Percentiles rank a stretch among this genome's conserved stretches.
These are phyloP conservation scores for Mortierella sp. DNA, from an alignment of 371 early-diverging fungal species.

Conservation along the genomic window DNA sequence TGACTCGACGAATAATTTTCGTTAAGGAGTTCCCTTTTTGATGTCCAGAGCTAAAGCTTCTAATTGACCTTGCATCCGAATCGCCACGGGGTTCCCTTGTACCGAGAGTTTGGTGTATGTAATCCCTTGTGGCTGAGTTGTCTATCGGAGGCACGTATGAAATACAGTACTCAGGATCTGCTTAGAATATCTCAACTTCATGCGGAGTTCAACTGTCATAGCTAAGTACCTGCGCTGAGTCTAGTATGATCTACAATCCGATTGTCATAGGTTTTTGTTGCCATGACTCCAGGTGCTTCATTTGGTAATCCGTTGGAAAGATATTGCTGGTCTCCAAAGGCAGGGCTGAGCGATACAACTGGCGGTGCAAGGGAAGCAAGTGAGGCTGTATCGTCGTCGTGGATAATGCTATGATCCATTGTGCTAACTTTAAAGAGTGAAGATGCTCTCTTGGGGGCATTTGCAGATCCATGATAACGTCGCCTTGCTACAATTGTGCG, in stretches of 20 bases:
- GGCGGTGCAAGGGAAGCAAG: constrained; percentile 53
- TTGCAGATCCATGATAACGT: constrained; percentile 1
- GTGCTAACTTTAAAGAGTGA: constrained; percentile 56
- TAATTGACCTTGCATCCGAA: constrained; percentile 67
- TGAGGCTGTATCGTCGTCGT: constrained; percentile 45
- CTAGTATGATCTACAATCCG: constrained; percentile 20
- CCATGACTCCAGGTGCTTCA: constrained; percentile 7
- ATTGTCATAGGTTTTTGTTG: constrained; percentile 3
- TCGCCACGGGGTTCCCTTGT: constrained; percentile 61
- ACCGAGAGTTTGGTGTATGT: constrained; percentile 53
- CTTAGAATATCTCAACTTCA: constrained; percentile 36
- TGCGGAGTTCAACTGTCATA: not conserved
- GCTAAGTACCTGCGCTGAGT: constrained; percentile 27
- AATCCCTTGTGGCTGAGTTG: constrained; percentile 37
- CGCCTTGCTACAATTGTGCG: constrained; percentile 13
- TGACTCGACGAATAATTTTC: constrained; percentile 65
- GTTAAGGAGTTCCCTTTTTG: constrained; percentile 70
- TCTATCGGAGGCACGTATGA: constrained; percentile 15
- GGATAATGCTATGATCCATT: constrained; percentile 50
- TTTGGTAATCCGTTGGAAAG: constrained; percentile 6
- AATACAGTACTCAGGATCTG: constrained; percentile 16
- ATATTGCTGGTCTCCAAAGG: constrained; percentile 43
- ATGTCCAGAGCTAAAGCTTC: constrained; percentile 64
- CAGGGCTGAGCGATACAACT: constrained; percentile 54
- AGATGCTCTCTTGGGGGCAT: constrained; percentile 41